Evolutionary conservation across 768 basidiomycete species (phyloP).

Genomic region (Boletus subcaerulescens): DNA sequence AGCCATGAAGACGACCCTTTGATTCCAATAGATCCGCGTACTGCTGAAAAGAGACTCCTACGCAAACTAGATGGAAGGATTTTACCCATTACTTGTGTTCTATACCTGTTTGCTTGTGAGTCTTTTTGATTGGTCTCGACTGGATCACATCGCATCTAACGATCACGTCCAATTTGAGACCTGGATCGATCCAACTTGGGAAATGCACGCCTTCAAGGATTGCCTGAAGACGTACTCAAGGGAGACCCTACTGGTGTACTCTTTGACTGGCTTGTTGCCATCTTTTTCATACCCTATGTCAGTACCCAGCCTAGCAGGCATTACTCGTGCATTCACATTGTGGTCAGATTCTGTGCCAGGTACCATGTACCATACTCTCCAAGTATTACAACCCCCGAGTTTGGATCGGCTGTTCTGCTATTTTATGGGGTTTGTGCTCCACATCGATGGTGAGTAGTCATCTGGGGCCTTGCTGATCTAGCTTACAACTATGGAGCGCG

Average conservation of each 20-base stretch:
- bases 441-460: slow-evolving; percentile 55
- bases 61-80: slow-evolving; percentile 67
- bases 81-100: slow-evolving; percentile 66
- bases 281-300: slow-evolving; percentile 80
- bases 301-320: slow-evolving; percentile 14
- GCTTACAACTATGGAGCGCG: not conserved
- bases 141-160: not conserved
- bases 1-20: slow-evolving; percentile 18
- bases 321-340: not conserved
- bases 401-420: slow-evolving; percentile 66
- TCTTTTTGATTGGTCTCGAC: slow-evolving; percentile 9
- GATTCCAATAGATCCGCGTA: slow-evolving; percentile 13
- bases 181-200: slow-evolving; percentile 78
- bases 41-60: slow-evolving; percentile 52
- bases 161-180: slow-evolving; percentile 25
- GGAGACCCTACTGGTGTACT: slow-evolving; percentile 65
- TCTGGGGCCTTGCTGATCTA: not conserved
- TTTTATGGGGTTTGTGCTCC: slow-evolving; percentile 73
- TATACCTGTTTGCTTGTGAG: slow-evolving; percentile 77
- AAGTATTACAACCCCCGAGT: slow-evolving; percentile 67
- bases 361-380: slow-evolving; percentile 64
- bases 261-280: slow-evolving; percentile 78
- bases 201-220: slow-evolving; percentile 73
- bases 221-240: slow-evolving; percentile 59
- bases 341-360: slow-evolving; percentile 61